Percentiles rank a stretch among this genome's conserved stretches.
Evolutionary conservation across 768 basidiomycete genomes (phyloP).

Genomic region (Dioszegia crocea): DNA sequence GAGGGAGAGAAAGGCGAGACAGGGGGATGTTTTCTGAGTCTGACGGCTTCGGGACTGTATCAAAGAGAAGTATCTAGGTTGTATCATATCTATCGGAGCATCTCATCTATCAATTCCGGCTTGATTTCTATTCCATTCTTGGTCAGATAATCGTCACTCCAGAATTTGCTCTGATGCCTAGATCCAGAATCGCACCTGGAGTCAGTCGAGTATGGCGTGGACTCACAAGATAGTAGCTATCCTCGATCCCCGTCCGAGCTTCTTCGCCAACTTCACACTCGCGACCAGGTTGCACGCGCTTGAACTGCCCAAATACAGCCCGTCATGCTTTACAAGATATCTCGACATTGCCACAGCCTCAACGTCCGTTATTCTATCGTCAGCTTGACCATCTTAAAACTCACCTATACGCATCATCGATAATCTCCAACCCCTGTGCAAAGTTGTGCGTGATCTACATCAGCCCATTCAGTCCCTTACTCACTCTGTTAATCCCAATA

Average conservation of each 20-base stretch:
- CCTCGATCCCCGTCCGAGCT: conserved; percentile 63
- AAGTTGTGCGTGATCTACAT: conserved; percentile 73
- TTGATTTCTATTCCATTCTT: conserved; percentile 30
- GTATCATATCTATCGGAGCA: conserved; percentile 14
- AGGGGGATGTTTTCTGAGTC: conserved; percentile 6
- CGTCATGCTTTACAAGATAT: conserved; percentile 83
- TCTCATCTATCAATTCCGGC: conserved; percentile 22
- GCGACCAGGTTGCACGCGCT: conserved; percentile 96
- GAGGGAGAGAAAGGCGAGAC: conserved; percentile 7
- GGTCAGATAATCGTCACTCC: conserved; percentile 46
- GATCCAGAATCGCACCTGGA: conserved; percentile 80
- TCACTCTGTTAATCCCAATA: conserved; percentile 72
- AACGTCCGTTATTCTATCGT: conserved; percentile 72
- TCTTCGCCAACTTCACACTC: conserved; percentile 71
- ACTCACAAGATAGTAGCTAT: conserved; percentile 79
- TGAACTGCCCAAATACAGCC: conserved; percentile 90
- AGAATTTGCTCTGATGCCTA: conserved; percentile 79
- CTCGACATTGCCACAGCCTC: conserved; percentile 96
- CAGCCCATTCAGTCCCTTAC: background rate
- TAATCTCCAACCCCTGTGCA: conserved; percentile 71
- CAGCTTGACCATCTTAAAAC: conserved; percentile 48
- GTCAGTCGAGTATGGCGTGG: background rate
- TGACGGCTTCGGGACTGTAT: no score
- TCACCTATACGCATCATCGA: conserved; percentile 77
- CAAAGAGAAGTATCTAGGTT: no score